Evolutionary conservation across 257 asterid genomes (phyloP).

Genomic region (Fraxinus americana): DNA sequence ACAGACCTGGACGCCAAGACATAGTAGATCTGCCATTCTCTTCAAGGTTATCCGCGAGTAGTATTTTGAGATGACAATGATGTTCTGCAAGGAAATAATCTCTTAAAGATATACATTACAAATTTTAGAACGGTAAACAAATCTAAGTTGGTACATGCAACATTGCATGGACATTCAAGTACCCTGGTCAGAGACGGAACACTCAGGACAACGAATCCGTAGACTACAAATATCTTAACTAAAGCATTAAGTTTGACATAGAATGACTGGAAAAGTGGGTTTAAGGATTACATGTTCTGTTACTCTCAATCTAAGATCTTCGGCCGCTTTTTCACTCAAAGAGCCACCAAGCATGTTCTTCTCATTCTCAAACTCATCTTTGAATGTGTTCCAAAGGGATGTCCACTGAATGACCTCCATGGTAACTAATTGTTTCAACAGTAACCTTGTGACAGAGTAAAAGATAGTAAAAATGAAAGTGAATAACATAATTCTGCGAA

Average conservation of each 20-base stretch:
- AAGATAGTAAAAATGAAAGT: background rate
- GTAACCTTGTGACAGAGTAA: constrained; percentile 43
- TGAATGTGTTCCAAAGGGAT: constrained; percentile 73
- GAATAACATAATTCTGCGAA: background rate
- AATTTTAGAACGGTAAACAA: background rate
- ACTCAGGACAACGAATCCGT: background rate
- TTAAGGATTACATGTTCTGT: constrained; percentile 74
- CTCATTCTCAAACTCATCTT: constrained; percentile 91
- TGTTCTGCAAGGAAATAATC: constrained; percentile 66
- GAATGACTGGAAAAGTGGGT: background rate
- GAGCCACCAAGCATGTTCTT: constrained; percentile 86
- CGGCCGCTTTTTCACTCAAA: constrained; percentile 87
- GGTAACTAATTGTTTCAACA: constrained; percentile 82
- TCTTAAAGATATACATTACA: background rate
- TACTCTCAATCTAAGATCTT: constrained; percentile 84
- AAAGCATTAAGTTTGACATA: background rate
- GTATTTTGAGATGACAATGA: constrained; percentile 88
- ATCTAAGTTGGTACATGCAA: constrained; percentile 5
- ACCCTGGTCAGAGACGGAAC: background rate
- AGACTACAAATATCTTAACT: background rate
- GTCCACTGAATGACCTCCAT: constrained; percentile 97
- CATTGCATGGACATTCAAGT: background rate
- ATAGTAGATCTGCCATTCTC: constrained; percentile 85
- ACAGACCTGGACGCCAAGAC: constrained; percentile 77
- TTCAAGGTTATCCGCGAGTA: constrained; percentile 84